Evolutionary conservation across 2,329 filamentous ascomycete genomes (phyloP).

Genomic region (Paecilomyces fulvus): DNA sequence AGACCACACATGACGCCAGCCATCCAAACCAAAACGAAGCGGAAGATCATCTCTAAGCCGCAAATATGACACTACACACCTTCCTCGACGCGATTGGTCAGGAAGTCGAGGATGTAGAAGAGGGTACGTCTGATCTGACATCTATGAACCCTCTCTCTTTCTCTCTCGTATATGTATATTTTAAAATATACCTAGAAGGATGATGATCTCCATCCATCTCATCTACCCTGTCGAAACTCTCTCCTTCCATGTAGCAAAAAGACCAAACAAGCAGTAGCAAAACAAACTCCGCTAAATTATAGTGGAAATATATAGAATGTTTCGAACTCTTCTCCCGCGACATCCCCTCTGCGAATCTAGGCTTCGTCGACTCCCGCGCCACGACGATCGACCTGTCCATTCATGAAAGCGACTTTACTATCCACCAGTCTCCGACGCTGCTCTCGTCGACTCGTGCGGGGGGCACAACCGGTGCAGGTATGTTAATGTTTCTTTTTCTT

Average conservation of each 20-base stretch:
- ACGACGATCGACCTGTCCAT: constrained; percentile 59
- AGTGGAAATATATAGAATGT: constrained; percentile 53
- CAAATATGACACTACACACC: constrained; percentile 8
- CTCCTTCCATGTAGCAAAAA: neutral
- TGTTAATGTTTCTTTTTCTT: constrained; percentile 5
- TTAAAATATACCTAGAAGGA: too few species aligned
- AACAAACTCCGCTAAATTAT: neutral
- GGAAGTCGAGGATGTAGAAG: constrained; percentile 14
- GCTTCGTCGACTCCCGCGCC: constrained; percentile 71
- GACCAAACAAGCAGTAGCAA: neutral
- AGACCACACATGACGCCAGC: neutral
- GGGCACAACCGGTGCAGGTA: constrained; percentile 66
- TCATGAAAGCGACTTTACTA: constrained; percentile 59
- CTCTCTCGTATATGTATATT: neutral
- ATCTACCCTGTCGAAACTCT: neutral
- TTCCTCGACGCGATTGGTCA: constrained; percentile 16
- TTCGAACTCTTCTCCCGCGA: constrained; percentile 76
- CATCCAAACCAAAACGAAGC: neutral
- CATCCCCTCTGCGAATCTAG: constrained; percentile 67
- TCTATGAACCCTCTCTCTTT: neutral
- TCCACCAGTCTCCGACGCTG: constrained; percentile 76
- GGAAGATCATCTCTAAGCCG: neutral
- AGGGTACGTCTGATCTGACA: neutral
- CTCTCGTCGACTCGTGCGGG: constrained; percentile 66
- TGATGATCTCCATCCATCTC: too few species aligned